These are phyloP conservation scores for Astragalus glycyphyllos DNA, from an alignment of 306 rosid genomes.

Conservation along the genomic window DNA sequence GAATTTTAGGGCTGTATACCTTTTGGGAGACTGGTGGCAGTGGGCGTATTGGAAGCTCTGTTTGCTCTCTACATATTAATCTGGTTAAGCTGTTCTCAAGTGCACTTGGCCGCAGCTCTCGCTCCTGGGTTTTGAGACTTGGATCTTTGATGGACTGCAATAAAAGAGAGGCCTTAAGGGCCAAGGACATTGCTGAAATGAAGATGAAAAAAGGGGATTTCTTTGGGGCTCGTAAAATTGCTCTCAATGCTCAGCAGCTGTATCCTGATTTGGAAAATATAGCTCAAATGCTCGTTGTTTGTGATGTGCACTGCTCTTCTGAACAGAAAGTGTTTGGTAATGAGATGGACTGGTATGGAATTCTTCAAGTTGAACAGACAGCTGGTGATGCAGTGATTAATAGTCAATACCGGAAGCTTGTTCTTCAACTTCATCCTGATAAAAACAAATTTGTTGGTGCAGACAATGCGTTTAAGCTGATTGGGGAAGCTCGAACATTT, in stretches of 20 bases:
- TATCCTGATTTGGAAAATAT: slow-evolving; percentile 81
- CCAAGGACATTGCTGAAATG: slow-evolving; percentile 76
- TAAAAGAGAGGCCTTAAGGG: slow-evolving; percentile 95
- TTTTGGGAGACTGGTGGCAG: too few species aligned
- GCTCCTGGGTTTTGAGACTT: slow-evolving; percentile 43
- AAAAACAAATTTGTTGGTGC: slow-evolving; percentile 93
- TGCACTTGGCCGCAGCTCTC: slow-evolving; percentile 35
- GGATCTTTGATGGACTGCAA: slow-evolving; percentile 79
- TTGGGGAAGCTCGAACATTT: slow-evolving; percentile 84
- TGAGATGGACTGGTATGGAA: slow-evolving; percentile 90
- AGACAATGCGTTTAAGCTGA: slow-evolving; percentile 93
- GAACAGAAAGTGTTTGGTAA: slow-evolving; percentile 62
- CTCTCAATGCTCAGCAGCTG: slow-evolving; percentile 77
- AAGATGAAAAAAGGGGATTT: slow-evolving; percentile 83
- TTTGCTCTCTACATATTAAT: slow-evolving; percentile 27
- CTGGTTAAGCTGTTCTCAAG: slow-evolving; percentile 24
- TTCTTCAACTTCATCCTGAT: slow-evolving; percentile 95
- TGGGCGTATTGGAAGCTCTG: slow-evolving; percentile 32
- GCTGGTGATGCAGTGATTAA: slow-evolving; percentile 75
- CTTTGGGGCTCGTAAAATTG: slow-evolving; percentile 74
- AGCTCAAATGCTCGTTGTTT: slow-evolving; percentile 78
- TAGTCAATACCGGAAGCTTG: slow-evolving; percentile 87
- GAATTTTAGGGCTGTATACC: slow-evolving; percentile 32
- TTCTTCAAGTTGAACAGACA: slow-evolving; percentile 80
- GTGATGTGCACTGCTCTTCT: slow-evolving; percentile 87